Evolutionary conservation across 208 protist species (phyloP).

Genomic region (Trypanosoma cruzi): DNA sequence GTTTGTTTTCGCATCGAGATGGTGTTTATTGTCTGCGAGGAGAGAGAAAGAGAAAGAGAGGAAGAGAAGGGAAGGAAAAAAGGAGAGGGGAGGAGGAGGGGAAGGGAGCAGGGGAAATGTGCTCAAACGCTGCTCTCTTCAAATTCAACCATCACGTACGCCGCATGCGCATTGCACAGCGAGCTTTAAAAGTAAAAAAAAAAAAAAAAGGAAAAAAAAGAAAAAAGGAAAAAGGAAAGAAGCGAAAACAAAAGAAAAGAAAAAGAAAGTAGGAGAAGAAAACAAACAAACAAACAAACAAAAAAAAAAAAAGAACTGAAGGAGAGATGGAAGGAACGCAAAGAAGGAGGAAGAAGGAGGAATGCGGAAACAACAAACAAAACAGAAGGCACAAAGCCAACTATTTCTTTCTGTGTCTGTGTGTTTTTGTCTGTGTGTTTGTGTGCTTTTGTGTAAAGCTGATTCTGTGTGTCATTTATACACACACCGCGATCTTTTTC

Average conservation of each 20-base stretch:
- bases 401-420: not conserved
- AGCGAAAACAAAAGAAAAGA: not conserved
- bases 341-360: not conserved
- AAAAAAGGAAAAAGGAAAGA: not conserved
- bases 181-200: conserved; percentile 2
- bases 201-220: not conserved
- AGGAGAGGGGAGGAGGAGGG: not conserved
- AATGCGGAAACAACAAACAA: not conserved
- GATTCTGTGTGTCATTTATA: no score
- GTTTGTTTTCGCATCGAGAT: no score
- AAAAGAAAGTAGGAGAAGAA: conserved; percentile 9
- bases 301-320: not conserved
- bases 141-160: no score
- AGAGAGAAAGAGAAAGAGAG: conserved; percentile 9
- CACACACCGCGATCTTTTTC: no score
- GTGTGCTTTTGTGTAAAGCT: no score
- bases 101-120: no score
- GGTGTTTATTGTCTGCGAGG: no score
- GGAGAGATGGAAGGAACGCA: conserved; percentile 2
- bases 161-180: no score
- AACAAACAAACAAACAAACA: not conserved
- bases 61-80: not conserved
- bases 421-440: no score
- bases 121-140: no score
- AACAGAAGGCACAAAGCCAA: not conserved